Base-by-base conservation (phyloP, 257 asterid genomes). In the Penstemon barbatus region DNA sequence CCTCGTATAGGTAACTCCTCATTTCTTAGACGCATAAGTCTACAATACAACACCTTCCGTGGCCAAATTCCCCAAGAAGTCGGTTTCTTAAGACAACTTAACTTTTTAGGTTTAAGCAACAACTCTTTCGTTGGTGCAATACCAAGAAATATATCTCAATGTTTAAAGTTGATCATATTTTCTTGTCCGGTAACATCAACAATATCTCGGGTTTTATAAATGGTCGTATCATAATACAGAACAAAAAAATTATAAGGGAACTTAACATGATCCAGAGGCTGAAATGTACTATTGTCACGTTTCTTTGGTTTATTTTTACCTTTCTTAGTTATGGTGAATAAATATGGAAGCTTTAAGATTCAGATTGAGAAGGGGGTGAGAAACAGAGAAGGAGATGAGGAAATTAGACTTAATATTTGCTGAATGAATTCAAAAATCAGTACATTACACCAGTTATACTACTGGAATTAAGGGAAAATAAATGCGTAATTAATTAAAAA, bases 1-100 rank as follows among this genome's bases (percentile, higher is more conserved):
- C 74, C 79, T 50, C 72, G 66, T 13, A 59, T 82, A 58, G 82
- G 84, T n/a, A 82, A 82, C 38, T 62, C 79, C 8, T 70, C 79
- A 50, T 79, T 71, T 54, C 79, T 79, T 42, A 51, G 50, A 38
- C 46, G 3, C 10, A 73, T 82, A 2, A 45, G 9, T 59, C 65
- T 82, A 6, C 12, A 44, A 51, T 68, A 66, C 37, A 82, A 79
- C 65, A 48, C 66, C 3, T 69, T 79, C 57, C 44, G 10, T 0
- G 71, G 82, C 10, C 25, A 67, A 51, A 74, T 79, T 8, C 87
- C 84, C 1, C 63, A 10, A 11, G 81, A 79, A 70, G 5, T 79
- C 6, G 77, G 82, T 12, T 52, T 10, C 1, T 71, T 79, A 15
- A 57, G 43, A 11, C 54, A 64, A 25, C 75, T 82, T 0, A 55